These are phyloP conservation scores for Diaporthe longicolla DNA, from an alignment of 2,329 filamentous ascomycete genomes.

Conservation along the genomic window DNA sequence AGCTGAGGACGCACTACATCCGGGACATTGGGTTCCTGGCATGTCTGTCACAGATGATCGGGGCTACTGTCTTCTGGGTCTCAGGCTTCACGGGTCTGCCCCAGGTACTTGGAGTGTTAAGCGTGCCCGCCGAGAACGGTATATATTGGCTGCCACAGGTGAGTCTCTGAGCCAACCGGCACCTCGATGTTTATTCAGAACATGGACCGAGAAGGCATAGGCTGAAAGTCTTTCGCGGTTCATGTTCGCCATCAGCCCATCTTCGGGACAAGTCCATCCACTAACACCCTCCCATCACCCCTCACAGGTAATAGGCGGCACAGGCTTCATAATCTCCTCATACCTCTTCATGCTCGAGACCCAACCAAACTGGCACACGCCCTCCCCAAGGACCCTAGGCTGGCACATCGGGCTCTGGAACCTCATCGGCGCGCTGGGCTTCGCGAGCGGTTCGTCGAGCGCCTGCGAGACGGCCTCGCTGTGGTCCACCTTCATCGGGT, in stretches of 20 bases:
- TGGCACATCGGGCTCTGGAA: conserved; percentile 80
- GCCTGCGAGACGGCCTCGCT: conserved; percentile 62
- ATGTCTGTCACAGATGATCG: conserved; percentile 68
- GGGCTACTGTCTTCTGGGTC: conserved; percentile 76
- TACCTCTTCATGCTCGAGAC: conserved; percentile 77
- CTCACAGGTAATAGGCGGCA: conserved; percentile 72
- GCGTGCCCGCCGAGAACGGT: conserved; percentile 61
- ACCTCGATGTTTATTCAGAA: too few species aligned
- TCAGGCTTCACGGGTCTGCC: conserved; percentile 73
- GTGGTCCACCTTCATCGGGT: conserved; percentile 65
- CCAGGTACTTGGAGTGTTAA: conserved; percentile 66
- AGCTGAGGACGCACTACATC: conserved; percentile 72
- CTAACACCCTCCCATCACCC: conserved; percentile 47
- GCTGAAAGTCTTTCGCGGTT: background rate
- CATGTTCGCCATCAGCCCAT: background rate
- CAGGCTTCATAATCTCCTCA: conserved; percentile 72
- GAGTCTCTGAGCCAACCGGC: conserved; percentile 44
- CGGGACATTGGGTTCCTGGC: conserved; percentile 75
- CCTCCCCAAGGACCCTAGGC: conserved; percentile 68
- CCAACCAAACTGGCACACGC: conserved; percentile 73
- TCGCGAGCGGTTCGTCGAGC: conserved; percentile 54
- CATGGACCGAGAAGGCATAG: background rate
- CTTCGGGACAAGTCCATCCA: background rate
- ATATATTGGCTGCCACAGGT: conserved; percentile 74
- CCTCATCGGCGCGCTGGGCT: conserved; percentile 71